Base-by-base conservation (phyloP, 768 basidiomycete genomes). In the Psilocybe cyanescens region DNA sequence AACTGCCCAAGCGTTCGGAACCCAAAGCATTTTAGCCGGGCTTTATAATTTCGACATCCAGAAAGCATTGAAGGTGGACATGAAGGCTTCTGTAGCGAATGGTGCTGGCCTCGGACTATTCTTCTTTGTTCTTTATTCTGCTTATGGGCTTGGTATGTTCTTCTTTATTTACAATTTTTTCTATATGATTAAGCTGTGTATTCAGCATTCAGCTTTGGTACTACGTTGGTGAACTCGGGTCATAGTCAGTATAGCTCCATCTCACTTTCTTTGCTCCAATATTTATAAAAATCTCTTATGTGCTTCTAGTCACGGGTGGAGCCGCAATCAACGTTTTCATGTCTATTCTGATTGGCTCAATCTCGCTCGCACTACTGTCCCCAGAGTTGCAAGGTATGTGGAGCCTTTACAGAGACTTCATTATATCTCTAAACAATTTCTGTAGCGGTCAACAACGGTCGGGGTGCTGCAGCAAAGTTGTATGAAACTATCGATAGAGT, bases 1-100 rank as follows among this genome's bases (percentile, higher is more conserved):
- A 16, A 95, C 93, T 1, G 86, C 92, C 1, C 92, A 96, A 58
- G 95, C 95, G 0, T 98, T 98, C 66, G 93, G 92, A 46, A 89
- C 87, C 0, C 91, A 94, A 75, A 75, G 70, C 8, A 79, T 80
- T 28, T 79, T 98, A 46, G 67, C 85, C 1, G 64, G 65, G 2
- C 73, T 92, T n/a, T 98, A 96, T 70, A 83, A 92, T 67, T 64
- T 37, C 1, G 81, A 85, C 58, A 83, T 94, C 63, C 72, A 78
- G 24, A 68, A 77, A 57, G 83, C 90, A 8, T 76, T 78, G 37
- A 58, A 56, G 1, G 76, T 83, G 7, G 86, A 90, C 61, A 68
- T 81, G 52, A 88, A 84, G 69, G 78, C 84, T 44, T 83, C 90
- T 1, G 59, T 85, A 19, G 81, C 78, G 71, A 78, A 86, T 33